Evolutionary conservation across 2,329 filamentous ascomycete species (phyloP), one percentile per base, ranked within the genome.

Genomic region (Fusarium pseudoanthophilum): DNA sequence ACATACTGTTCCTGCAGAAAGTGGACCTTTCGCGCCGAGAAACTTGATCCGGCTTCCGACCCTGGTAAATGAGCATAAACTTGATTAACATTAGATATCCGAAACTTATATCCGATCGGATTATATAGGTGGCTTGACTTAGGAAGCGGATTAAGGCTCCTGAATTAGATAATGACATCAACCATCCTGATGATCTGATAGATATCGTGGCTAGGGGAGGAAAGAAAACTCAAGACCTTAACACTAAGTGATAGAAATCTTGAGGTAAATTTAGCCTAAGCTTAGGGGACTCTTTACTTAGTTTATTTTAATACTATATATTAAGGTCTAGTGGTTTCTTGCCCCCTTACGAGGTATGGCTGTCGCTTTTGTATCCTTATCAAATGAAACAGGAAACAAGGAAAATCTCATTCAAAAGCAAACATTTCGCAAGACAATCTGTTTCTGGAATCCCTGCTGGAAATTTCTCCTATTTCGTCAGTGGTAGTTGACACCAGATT

Each of bases 1-100:
- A 36, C 37, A 30, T 53, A 36, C 39, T 45, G 59, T 58, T 58
- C 59, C 59, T 61, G 59, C 59, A 61, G 59, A 58, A 61, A 59
- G 24, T 51, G 56, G 56, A 49, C 40, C 40, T 11, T 11, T 6
- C 7, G 32, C n/a, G 28, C 26, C 6, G 7, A 32, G 52, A 5
- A 7, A 28, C 15, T n/a, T 51, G 56, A n/a, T 7, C 42, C 56
- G 24, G 42, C 20, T 51, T 51, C 45, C 24, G 51, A 18, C 20
- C 34, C 51, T 13, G 51, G 34, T 55, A 28, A 37, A 1, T 24
- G 42, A 59, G 56, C 11, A 48, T 49, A 51, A 51, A 58, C 30
- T 28, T 59, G 56, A 34, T 59, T 37, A 11, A 51, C 11, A 11
- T 36, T 15, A 59, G 56, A 51, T 51, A 51, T 59, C 42, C 56